Percentiles rank a stretch among this genome's conserved stretches.
phyloP scores from a whole-genome alignment of 495 filamentous ascomycete genomes.

The Penicillium simplicissimum region DNA sequence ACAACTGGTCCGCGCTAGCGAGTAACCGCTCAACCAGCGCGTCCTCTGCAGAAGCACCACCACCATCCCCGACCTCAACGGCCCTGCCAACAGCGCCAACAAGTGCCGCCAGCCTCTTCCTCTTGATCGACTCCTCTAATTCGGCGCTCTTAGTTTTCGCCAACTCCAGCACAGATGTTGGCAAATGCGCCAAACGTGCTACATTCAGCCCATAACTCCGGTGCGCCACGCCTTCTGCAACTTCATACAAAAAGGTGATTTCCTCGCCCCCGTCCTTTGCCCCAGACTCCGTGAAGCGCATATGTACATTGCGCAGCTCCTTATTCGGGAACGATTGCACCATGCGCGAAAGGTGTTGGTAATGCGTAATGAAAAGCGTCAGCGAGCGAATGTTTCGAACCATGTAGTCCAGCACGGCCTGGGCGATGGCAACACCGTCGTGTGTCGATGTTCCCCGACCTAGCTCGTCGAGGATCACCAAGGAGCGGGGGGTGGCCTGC shows the following conservation, averaged over 20 bases:
- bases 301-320: conserved; percentile 75
- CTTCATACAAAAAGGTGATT: conserved; percentile 84
- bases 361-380: conserved; percentile 95
- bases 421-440: conserved; percentile 94
- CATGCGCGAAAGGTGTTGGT: conserved; percentile 78
- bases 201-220: conserved; percentile 94
- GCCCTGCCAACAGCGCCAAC: conserved; percentile 40
- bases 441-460: conserved; percentile 91
- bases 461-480: conserved; percentile 94
- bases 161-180: conserved; percentile 69
- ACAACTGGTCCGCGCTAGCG: conserved; percentile 42
- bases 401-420: conserved; percentile 84
- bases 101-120: conserved; percentile 53
- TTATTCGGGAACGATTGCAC: conserved; percentile 61
- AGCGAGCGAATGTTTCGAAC: conserved; percentile 72
- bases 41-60: conserved; percentile 17
- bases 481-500: conserved; percentile 72
- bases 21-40: conserved; percentile 37
- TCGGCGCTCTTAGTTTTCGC: conserved; percentile 77
- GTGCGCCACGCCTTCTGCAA: conserved; percentile 87
- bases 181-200: conserved; percentile 81
- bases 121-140: conserved; percentile 72
- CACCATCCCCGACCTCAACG: conserved; percentile 32
- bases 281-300: conserved; percentile 69
- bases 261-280: conserved; percentile 37